phyloP scores from a whole-genome alignment of 208 protist genomes.

The Trypanosoma platydactyli region DNA sequence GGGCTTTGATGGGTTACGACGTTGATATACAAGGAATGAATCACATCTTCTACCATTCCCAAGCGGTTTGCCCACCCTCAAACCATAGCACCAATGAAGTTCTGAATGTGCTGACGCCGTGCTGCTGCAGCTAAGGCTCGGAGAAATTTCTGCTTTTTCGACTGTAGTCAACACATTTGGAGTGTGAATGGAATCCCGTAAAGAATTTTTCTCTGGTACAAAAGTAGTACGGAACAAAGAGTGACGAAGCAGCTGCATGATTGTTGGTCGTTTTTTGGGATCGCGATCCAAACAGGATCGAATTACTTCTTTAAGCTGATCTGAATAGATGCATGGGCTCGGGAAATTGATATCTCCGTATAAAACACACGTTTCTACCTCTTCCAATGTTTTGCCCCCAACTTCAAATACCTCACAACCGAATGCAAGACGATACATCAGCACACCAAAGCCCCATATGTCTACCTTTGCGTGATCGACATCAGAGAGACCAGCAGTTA shows the following conservation, averaged over 20 bases:
- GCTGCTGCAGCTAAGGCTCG: slow-evolving; percentile 8
- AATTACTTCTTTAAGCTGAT: slow-evolving; percentile 58
- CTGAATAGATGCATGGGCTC: slow-evolving; percentile 41
- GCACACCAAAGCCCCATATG: slow-evolving; percentile 77
- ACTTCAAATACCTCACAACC: slow-evolving; percentile 59
- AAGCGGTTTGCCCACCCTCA: slow-evolving; percentile 49
- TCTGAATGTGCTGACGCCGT: neutral
- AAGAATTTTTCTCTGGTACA: neutral
- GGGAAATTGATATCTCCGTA: slow-evolving; percentile 46
- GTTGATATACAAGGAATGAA: slow-evolving; percentile 61
- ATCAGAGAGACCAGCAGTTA: neutral
- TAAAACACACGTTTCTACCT: slow-evolving; percentile 45
- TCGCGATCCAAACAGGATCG: slow-evolving; percentile 55
- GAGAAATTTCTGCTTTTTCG: neutral
- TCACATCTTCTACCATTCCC: slow-evolving; percentile 56
- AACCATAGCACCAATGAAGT: slow-evolving; percentile 34
- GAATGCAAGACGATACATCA: slow-evolving; percentile 86
- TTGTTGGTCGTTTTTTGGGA: slow-evolving; percentile 47
- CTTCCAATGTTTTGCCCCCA: slow-evolving; percentile 51
- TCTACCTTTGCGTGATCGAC: slow-evolving; percentile 50
- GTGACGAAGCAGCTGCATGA: slow-evolving; percentile 54
- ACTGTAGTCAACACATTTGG: neutral
- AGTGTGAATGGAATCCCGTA: neutral
- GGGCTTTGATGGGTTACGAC: slow-evolving; percentile 40
- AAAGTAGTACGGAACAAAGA: slow-evolving; percentile 41